Percentiles rank a stretch among this genome's conserved stretches.
Conservation (phyloP, 169 alveolate species). For the Eimeria brunetti region DNA sequence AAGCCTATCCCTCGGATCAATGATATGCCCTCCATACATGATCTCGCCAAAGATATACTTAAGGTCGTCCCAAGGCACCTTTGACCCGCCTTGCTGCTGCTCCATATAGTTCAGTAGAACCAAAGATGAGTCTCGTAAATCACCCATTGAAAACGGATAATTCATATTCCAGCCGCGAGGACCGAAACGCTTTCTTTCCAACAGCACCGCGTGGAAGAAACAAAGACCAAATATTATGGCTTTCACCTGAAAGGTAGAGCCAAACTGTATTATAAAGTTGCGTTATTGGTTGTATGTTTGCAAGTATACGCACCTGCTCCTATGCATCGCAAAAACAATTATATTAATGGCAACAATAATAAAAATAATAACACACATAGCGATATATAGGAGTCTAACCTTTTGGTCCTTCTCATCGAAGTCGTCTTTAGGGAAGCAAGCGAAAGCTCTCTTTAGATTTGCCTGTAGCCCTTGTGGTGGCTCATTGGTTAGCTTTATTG, state of each 20-base stretch:
- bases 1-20: conserved; percentile 97
- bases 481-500: conserved; percentile 97
- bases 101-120: conserved; percentile 96
- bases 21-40: conserved; percentile 99
- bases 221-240: conserved; percentile 97
- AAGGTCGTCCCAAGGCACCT: conserved; percentile 98
- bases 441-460: conserved; percentile 97
- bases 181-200: conserved; percentile 98
- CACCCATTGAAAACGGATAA: conserved; percentile 97
- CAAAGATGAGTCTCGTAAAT: conserved; percentile 96
- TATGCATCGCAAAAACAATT: too few relatives aligned
- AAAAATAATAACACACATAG: too few relatives aligned
- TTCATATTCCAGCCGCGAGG: conserved; percentile 98
- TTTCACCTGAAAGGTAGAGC: conserved; percentile 85
- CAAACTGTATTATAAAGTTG: background rate
- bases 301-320: too few relatives aligned
- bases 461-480: conserved; percentile 98
- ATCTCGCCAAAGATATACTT: conserved; percentile 98
- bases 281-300: too few relatives aligned
- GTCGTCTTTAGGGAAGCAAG: conserved; percentile 96
- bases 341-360: too few relatives aligned
- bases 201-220: conserved; percentile 97
- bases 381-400: too few relatives aligned
- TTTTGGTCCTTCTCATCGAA: conserved; percentile 95
- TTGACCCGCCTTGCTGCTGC: conserved; percentile 84